Percentiles rank a stretch among this genome's conserved stretches.
These are phyloP conservation scores for Paraurostyla sp. DNA, from an alignment of 73 alveolate species.

Conservation along the genomic window DNA sequence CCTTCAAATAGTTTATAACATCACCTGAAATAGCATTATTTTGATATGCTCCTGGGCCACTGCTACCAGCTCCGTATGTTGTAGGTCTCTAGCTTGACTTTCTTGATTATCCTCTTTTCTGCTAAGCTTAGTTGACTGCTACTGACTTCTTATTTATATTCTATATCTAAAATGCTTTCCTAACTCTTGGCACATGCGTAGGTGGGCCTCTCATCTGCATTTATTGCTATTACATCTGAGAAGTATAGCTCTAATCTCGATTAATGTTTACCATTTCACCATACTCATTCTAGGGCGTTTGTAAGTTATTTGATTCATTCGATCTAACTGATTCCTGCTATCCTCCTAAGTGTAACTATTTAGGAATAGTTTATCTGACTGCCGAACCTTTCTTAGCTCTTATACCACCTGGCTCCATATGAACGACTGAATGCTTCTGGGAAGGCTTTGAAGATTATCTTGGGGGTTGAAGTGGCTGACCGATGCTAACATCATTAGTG, in stretches of 20 bases:
- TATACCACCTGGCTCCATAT: conserved; percentile 61
- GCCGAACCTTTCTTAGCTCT: conserved; percentile 49
- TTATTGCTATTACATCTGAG: no score
- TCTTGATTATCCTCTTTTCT: conserved; percentile 19
- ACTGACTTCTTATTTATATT: conserved; percentile 3
- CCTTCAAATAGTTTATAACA: conserved; percentile 14
- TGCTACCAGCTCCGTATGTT: neutral
- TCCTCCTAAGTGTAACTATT: neutral
- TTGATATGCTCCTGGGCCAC: conserved; percentile 30
- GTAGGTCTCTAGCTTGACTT: conserved; percentile 7
- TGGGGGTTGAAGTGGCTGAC: neutral
- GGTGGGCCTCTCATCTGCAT: no score
- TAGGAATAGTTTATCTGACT: neutral
- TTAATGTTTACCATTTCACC: no score
- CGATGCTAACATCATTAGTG: neutral
- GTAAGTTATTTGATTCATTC: conserved; percentile 9
- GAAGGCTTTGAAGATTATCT: conserved; percentile 17
- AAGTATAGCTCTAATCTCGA: no score
- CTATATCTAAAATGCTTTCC: conserved; percentile 36
- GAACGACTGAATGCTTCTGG: neutral
- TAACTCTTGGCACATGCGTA: conserved; percentile 24
- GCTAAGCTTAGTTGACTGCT: neutral
- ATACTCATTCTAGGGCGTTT: no score
- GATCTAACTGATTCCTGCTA: conserved; percentile 42
- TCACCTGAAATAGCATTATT: neutral